phyloP scores from a whole-genome alignment of 2,329 filamentous ascomycete genomes.

The Madurella fahalii region DNA sequence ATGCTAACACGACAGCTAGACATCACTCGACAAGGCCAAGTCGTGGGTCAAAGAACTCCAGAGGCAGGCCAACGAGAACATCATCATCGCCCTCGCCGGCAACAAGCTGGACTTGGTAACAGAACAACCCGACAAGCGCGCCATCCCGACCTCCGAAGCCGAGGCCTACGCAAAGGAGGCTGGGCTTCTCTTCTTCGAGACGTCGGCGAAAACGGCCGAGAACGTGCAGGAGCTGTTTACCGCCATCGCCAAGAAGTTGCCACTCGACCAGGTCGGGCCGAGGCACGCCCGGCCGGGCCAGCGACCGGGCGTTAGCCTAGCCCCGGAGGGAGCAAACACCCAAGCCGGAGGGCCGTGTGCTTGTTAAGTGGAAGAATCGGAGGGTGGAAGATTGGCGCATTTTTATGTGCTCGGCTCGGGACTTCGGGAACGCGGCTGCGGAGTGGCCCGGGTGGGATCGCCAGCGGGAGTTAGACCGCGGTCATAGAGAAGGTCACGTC shows the following conservation, averaged over 20 bases:
- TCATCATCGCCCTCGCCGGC: conserved; percentile 94
- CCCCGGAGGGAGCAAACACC: conserved; percentile 54
- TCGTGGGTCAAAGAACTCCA: conserved; percentile 99
- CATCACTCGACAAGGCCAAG: conserved; percentile 97
- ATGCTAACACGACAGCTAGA: conserved; percentile 48
- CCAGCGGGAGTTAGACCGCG: conserved; percentile 4
- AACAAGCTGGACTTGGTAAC: conserved; percentile 97
- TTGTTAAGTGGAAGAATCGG: conserved; percentile 40
- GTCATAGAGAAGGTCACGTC: conserved; percentile 19
- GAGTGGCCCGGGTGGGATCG: neutral
- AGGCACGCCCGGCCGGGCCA: conserved; percentile 70
- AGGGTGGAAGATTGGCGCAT: neutral
- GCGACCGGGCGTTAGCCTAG: conserved; percentile 55
- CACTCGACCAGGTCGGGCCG: conserved; percentile 92
- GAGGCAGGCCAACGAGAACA: conserved; percentile 98
- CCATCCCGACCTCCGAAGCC: conserved; percentile 81
- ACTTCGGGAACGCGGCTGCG: no score
- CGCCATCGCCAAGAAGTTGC: conserved; percentile 95
- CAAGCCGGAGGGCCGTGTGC: conserved; percentile 53
- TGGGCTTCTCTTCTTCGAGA: conserved; percentile 95
- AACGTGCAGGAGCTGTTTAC: conserved; percentile 96
- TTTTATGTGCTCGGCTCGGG: neutral
- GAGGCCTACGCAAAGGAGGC: conserved; percentile 94
- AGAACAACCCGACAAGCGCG: conserved; percentile 92
- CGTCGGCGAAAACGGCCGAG: conserved; percentile 93